Evolutionary conservation across 2,329 filamentous ascomycete species (phyloP).

Genomic region (Sporothrix inflata): DNA sequence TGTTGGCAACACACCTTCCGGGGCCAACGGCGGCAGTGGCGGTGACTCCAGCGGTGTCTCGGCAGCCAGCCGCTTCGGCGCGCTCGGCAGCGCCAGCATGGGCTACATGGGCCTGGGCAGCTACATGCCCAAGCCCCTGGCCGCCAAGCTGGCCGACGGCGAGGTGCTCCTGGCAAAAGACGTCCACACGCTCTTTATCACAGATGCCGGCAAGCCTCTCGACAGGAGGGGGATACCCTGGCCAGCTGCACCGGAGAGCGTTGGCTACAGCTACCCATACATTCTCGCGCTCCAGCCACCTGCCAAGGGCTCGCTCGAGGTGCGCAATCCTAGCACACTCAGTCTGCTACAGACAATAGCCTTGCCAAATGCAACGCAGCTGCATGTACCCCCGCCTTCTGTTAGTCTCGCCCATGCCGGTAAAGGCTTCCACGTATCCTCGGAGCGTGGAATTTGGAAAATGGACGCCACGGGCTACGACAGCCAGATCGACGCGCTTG

Average conservation of each 20-base stretch:
- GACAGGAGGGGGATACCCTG: constrained; percentile 91
- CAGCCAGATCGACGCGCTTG: constrained; percentile 80
- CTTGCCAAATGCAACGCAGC: constrained; percentile 77
- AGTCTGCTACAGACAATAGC: constrained; percentile 85
- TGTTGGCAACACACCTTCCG: constrained; percentile 61
- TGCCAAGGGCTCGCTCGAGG: constrained; percentile 81
- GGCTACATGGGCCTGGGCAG: constrained; percentile 94
- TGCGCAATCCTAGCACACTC: constrained; percentile 89
- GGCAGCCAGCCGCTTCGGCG: constrained; percentile 74
- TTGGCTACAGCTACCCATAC: constrained; percentile 97
- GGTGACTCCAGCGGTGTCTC: constrained; percentile 5
- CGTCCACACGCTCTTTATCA: constrained; percentile 91
- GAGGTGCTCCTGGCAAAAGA: constrained; percentile 96
- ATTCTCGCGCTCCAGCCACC: constrained; percentile 78
- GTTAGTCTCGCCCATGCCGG: constrained; percentile 93
- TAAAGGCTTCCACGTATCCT: constrained; percentile 92
- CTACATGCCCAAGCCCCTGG: constrained; percentile 88
- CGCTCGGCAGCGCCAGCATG: constrained; percentile 81
- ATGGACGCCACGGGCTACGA: constrained; percentile 95
- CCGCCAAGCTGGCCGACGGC: constrained; percentile 77
- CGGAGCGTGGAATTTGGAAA: constrained; percentile 90
- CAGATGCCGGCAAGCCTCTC: constrained; percentile 73
- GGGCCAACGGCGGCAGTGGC: not conserved
- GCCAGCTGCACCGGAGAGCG: constrained; percentile 81
- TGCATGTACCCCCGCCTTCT: constrained; percentile 91